Conservation (phyloP, 2,329 filamentous ascomycete species). For the Fusarium concolor region DNA sequence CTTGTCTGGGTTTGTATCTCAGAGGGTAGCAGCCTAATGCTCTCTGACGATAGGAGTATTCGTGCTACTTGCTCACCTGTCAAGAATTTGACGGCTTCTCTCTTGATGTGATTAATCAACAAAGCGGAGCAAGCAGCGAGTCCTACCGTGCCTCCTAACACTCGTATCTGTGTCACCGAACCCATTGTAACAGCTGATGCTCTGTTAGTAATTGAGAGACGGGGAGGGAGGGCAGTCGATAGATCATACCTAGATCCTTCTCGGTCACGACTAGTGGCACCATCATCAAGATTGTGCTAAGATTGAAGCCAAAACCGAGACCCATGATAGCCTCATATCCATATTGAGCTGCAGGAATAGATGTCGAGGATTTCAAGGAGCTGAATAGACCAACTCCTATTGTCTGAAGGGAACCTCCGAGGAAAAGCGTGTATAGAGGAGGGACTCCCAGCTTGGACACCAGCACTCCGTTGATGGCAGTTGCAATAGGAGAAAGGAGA, state of each 20-base stretch:
- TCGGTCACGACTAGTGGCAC: conserved; percentile 16
- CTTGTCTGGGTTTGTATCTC: neutral
- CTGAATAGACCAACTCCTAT: conserved; percentile 31
- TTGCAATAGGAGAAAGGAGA: conserved; percentile 26
- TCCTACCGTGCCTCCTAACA: conserved; percentile 33
- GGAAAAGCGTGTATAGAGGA: conserved; percentile 23
- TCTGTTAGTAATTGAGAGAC: rapidly evolving
- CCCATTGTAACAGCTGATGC: conserved; percentile 33
- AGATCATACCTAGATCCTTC: conserved; percentile 12
- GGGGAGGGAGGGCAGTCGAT: too few relatives aligned
- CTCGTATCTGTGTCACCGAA: conserved; percentile 23
- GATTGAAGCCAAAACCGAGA: conserved; percentile 27
- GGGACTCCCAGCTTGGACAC: conserved; percentile 21
- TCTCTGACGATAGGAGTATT: conserved; percentile 2
- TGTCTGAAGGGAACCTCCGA: conserved; percentile 15
- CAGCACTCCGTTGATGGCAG: conserved; percentile 18
- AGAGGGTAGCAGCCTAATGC: neutral
- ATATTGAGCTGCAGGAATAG: conserved; percentile 9
- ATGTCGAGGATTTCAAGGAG: conserved; percentile 4
- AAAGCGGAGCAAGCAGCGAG: conserved; percentile 19
- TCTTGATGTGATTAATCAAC: conserved; percentile 4
- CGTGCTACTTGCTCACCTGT: neutral
- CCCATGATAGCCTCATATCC: conserved; percentile 32
- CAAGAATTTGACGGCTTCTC: neutral
- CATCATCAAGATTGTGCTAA: conserved; percentile 27